Evolutionary conservation across 768 basidiomycete genomes (phyloP), one percentile per base, ranked within the genome.

Genomic region (Neoboletus brunneissimus): DNA sequence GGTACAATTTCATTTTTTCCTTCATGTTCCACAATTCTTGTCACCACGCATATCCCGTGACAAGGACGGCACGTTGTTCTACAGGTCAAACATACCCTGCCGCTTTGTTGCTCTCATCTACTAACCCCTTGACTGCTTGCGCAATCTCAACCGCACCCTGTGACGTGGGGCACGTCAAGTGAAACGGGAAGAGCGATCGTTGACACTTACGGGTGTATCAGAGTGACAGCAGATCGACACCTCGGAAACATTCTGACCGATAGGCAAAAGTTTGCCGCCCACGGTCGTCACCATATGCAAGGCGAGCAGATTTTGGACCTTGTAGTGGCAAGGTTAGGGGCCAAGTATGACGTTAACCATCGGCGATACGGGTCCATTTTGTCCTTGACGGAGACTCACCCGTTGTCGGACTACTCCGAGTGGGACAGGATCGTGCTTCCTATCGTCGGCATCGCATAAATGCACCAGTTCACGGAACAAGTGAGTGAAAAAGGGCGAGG

Each of bases 201-300:
- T 10, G 5, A 31, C 53, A 65, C 82, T 64, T 38, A 85, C 81
- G 1, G 85, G 83, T 0, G 82, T 85, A 54, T 86, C 84, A 0
- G 83, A 86, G 64, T 86, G 85, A 56, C 81, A 82, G 53, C 84
- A 87, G 22, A 87, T 85, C 5, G 85, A 80, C 0, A 86, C 81
- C 50, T 83, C 80, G 0, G 61, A 53, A 10, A 85, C 63, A 48
- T 75, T 73, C 5, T 71, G 65, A 6, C 76, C 77, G 2, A 85
- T 67, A 3, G 79, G 76, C 1, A 85, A 59, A 48, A 63, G 67
- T 0, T 65, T 70, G 3, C 77, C 79, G 25, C 69, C 66, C 1
- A 73, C 67, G 3, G 84, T 85, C 13, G 83, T 83, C 46, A 86
- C 73, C 54, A 75, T 63, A 5, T 75, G 77, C 53, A 69, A 65